Evolutionary conservation across 108 stramenopile species (phyloP).

Genomic region (Skeletonema tropicum): DNA sequence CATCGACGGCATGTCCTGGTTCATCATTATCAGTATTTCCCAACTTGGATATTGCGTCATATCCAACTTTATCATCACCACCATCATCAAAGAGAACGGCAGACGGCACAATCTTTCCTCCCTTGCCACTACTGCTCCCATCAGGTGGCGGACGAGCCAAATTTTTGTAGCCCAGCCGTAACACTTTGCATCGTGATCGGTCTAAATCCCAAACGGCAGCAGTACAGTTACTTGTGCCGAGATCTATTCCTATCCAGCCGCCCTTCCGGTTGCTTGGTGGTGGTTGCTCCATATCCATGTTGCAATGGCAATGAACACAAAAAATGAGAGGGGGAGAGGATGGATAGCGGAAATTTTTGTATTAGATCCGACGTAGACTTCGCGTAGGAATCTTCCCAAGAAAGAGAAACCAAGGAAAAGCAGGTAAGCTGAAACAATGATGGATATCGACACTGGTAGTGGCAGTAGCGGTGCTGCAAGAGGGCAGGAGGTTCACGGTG

Average conservation of each 20-base stretch:
- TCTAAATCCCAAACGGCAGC: constrained; percentile 78
- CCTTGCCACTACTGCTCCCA: constrained; percentile 23
- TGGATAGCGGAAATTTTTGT: too few relatives aligned
- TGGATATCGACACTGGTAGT: neutral
- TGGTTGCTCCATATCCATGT: neutral
- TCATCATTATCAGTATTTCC: constrained; percentile 15
- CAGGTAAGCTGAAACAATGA: neutral
- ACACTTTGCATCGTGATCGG: constrained; percentile 67
- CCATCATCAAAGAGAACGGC: constrained; percentile 38
- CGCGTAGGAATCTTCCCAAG: too few relatives aligned
- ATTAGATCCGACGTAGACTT: too few relatives aligned
- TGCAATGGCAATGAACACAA: too few relatives aligned
- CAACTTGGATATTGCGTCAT: neutral
- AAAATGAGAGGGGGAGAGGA: too few relatives aligned
- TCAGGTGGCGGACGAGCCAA: constrained; percentile 22
- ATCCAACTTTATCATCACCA: constrained; percentile 27
- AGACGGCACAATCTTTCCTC: constrained; percentile 57
- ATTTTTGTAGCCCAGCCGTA: constrained; percentile 49
- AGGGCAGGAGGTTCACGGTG: neutral
- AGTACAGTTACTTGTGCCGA: constrained; percentile 83
- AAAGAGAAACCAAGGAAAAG: too few relatives aligned
- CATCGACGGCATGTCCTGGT: neutral
- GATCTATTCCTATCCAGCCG: constrained; percentile 84
- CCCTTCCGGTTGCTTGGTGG: constrained; percentile 31
- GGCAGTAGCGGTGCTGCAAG: neutral